These are phyloP conservation scores for Alternaria brassicae DNA, from an alignment of 2,329 filamentous ascomycete species.

Conservation along the genomic window DNA sequence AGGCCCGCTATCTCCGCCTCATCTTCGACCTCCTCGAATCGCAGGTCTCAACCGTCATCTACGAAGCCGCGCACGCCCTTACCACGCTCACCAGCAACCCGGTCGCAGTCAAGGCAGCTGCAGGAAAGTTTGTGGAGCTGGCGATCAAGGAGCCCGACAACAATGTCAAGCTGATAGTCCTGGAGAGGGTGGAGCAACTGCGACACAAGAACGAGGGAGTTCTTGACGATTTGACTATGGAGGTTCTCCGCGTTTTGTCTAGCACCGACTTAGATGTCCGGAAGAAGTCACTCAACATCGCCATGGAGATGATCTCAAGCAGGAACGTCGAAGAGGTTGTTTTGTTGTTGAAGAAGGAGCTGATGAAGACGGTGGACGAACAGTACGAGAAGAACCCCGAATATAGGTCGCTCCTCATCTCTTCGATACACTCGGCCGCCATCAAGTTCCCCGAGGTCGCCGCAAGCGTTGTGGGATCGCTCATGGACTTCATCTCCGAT, in stretches of 20 bases:
- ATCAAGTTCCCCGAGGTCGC: slow-evolving; percentile 99
- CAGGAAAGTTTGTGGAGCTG: slow-evolving; percentile 93
- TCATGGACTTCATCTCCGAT: slow-evolving; percentile 99
- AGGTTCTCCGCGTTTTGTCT: slow-evolving; percentile 91
- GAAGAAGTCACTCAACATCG: slow-evolving; percentile 86
- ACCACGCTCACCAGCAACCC: slow-evolving; percentile 95
- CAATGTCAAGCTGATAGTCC: slow-evolving; percentile 97
- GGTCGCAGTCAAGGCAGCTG: slow-evolving; percentile 95
- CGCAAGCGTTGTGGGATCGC: slow-evolving; percentile 90
- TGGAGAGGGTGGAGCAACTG: slow-evolving; percentile 90
- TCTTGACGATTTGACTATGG: slow-evolving; percentile 94
- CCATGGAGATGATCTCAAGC: slow-evolving; percentile 97
- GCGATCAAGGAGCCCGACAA: slow-evolving; percentile 98
- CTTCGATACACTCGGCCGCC: slow-evolving; percentile 96
- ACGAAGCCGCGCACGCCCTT: slow-evolving; percentile 94
- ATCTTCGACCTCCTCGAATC: slow-evolving; percentile 98
- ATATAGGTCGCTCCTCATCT: slow-evolving; percentile 84
- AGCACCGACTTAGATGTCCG: slow-evolving; percentile 96
- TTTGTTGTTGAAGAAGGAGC: slow-evolving; percentile 93
- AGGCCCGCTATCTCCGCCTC: slow-evolving; percentile 89
- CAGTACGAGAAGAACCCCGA: slow-evolving; percentile 83
- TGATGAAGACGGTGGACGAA: slow-evolving; percentile 96
- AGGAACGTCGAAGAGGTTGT: slow-evolving; percentile 99
- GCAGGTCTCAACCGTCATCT: slow-evolving; percentile 90
- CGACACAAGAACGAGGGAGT: slow-evolving; percentile 89